phyloP scores from a whole-genome alignment of 257 asterid genomes.

The Echium plantagineum region DNA sequence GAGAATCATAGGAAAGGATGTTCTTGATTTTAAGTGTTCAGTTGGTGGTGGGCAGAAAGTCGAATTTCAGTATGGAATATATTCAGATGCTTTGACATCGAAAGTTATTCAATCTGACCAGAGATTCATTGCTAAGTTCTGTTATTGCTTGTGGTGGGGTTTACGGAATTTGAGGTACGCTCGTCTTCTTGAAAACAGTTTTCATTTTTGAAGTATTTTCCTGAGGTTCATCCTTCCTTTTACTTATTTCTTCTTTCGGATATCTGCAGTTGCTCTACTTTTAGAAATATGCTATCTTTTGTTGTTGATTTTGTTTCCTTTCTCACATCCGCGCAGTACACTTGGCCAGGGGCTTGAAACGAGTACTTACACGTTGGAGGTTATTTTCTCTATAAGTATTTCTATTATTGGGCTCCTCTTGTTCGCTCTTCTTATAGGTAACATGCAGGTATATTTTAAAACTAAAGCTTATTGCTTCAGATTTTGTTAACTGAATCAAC shows the following conservation, averaged over 20 bases:
- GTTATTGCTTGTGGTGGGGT: conserved; percentile 94
- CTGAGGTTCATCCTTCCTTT: not conserved
- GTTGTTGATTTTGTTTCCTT: conserved; percentile 2
- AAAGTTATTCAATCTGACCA: conserved; percentile 54
- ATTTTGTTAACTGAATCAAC: no score
- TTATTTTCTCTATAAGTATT: conserved; percentile 65
- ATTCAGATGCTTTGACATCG: conserved; percentile 51
- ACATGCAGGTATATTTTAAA: conserved; percentile 70
- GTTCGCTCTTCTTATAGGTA: conserved; percentile 93
- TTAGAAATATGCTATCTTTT: no score
- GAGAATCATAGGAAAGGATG: conserved; percentile 35
- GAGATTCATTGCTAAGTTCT: conserved; percentile 50
- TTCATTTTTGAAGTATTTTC: conserved; percentile 1
- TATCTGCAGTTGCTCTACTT: no score
- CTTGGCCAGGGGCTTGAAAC: conserved; percentile 94
- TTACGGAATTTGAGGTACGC: conserved; percentile 70
- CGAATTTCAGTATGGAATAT: conserved; percentile 65
- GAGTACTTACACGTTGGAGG: conserved; percentile 84
- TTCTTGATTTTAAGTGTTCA: conserved; percentile 49
- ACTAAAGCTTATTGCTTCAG: not conserved
- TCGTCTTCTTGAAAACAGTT: not conserved
- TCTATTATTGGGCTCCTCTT: conserved; percentile 78
- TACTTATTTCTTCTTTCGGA: not conserved
- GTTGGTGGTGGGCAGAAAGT: conserved; percentile 26
- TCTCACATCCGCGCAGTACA: conserved; percentile 40